Conservation (phyloP, 2,329 filamentous ascomycete genomes). For the Colletotrichum viniferum region DNA sequence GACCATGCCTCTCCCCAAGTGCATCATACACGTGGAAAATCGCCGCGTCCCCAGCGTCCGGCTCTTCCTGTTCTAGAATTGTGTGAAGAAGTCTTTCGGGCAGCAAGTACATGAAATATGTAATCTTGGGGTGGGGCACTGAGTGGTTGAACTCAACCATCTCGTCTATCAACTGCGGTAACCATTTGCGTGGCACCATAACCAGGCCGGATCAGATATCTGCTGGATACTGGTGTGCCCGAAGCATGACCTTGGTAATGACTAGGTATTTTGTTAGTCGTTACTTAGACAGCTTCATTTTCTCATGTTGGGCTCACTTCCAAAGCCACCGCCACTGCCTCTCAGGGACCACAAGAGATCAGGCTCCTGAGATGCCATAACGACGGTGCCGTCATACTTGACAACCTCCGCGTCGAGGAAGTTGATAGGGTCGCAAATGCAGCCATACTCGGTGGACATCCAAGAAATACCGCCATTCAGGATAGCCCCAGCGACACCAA, state of each 20-base stretch:
- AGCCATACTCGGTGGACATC: conserved; percentile 3
- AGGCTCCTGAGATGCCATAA: conserved; percentile 5
- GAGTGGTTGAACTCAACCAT: background rate
- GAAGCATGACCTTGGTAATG: conserved; percentile 1
- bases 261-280: background rate
- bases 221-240: conserved; percentile 5
- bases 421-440: conserved; percentile 5
- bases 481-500: background rate
- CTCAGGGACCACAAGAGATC: conserved; percentile 6
- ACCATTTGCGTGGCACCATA: background rate
- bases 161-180: background rate
- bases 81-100: background rate
- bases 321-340: conserved; percentile 5
- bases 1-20: background rate
- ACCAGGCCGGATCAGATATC: conserved; percentile 5
- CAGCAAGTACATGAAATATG: conserved; percentile 7
- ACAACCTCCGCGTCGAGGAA: conserved; percentile 7
- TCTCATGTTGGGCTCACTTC: background rate
- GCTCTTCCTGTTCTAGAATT: background rate
- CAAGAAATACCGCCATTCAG: background rate
- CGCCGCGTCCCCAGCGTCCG: background rate
- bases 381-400: background rate
- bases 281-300: background rate
- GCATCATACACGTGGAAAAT: conserved; percentile 8
- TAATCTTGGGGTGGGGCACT: background rate